A percentile compares a stretch with the other conserved stretches of the same genome.
Conservation (phyloP, 768 basidiomycete species). For the Floccularia luteovirens region DNA sequence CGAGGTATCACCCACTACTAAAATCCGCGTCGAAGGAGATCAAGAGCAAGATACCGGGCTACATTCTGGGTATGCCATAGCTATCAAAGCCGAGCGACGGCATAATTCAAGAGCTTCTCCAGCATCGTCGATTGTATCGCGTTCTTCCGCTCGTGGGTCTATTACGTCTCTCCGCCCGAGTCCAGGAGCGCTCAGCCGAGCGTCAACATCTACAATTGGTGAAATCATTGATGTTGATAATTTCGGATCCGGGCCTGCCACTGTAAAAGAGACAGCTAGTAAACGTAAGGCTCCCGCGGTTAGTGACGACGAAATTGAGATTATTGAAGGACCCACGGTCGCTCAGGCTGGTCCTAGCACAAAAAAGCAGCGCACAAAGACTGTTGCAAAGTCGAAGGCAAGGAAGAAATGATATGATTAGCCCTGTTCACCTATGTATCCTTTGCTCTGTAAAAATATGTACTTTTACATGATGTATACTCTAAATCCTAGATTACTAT, state of each 20-base stretch:
- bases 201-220: constrained; percentile 33
- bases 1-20: constrained; percentile 8
- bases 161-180: constrained; percentile 47
- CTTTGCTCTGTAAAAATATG: too few species aligned
- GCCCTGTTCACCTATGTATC: too few species aligned
- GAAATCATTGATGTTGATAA: constrained; percentile 38
- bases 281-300: constrained; percentile 44
- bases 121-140: constrained; percentile 32
- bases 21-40: constrained; percentile 1
- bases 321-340: constrained; percentile 36
- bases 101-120: constrained; percentile 28
- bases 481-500: too few species aligned
- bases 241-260: constrained; percentile 13
- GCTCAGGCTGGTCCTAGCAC: constrained; percentile 10
- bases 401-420: constrained; percentile 30
- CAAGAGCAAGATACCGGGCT: constrained; percentile 13
- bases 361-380: constrained; percentile 29
- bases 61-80: constrained; percentile 7
- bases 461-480: too few species aligned
- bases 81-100: constrained; percentile 13
- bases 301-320: constrained; percentile 51
- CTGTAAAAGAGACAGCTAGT: constrained; percentile 14
- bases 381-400: constrained; percentile 26
- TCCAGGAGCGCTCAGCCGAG: constrained; percentile 34
- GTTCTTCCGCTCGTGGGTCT: constrained; percentile 40